These are phyloP conservation scores for Erodium chrysanthum DNA, from an alignment of 441 rosid genomes.

Conservation along the genomic window DNA sequence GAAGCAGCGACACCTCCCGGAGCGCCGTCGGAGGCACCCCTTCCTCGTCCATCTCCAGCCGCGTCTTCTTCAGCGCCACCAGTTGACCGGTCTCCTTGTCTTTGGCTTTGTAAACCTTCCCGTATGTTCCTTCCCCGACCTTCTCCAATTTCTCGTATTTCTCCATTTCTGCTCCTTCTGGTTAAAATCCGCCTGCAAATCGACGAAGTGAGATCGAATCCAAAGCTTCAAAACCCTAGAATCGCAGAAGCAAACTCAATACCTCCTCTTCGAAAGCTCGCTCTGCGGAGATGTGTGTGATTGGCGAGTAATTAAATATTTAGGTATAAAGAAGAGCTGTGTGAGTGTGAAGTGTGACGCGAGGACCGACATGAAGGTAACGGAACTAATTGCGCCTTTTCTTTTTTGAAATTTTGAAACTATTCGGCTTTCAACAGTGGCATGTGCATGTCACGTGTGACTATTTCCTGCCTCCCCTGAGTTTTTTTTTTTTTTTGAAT, in stretches of 20 bases:
- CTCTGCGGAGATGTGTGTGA: background rate
- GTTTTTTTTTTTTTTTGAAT: too few relatives aligned
- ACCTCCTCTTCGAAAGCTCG: background rate
- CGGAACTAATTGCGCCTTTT: background rate
- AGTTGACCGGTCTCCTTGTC: slow-evolving; percentile 66
- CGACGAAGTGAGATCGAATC: too few relatives aligned
- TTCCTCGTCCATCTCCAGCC: slow-evolving; percentile 94
- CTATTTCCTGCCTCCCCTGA: background rate
- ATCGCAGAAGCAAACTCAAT: background rate
- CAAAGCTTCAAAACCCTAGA: too few relatives aligned
- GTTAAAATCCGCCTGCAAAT: background rate
- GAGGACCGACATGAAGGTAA: background rate
- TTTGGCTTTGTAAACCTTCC: slow-evolving; percentile 87
- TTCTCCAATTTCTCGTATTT: slow-evolving; percentile 91
- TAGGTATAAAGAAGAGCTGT: background rate
- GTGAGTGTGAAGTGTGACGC: too few relatives aligned
- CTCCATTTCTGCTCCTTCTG: slow-evolving; percentile 37
- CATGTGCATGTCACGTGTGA: background rate
- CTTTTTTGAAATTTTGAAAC: background rate
- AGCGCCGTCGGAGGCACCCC: slow-evolving; percentile 94
- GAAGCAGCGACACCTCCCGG: slow-evolving; percentile 87
- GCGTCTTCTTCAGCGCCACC: slow-evolving; percentile 79
- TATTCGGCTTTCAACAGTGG: too few relatives aligned
- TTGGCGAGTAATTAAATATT: background rate
- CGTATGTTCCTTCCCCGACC: slow-evolving; percentile 90